Conservation (phyloP, 768 basidiomycete species). For the Tephrocybe rancida region DNA sequence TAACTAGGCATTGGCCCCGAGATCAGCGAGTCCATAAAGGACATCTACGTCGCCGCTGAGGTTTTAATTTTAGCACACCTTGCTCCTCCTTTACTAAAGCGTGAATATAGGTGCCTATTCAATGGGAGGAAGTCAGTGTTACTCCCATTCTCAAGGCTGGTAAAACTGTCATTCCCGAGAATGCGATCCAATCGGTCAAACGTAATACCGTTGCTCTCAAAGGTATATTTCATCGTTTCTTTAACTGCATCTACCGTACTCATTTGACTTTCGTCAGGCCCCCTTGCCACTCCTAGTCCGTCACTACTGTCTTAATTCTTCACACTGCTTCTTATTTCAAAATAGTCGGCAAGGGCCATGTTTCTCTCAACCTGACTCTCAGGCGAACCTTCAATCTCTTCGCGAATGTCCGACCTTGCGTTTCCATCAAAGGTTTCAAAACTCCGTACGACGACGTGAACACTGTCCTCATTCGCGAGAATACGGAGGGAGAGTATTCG, state of each 20-base stretch:
- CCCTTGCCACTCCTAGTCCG: conserved; percentile 96
- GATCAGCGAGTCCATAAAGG: conserved; percentile 94
- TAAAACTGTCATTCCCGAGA: conserved; percentile 95
- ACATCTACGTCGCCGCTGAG: conserved; percentile 88
- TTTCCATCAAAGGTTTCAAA: conserved; percentile 95
- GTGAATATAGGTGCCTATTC: conserved; percentile 82
- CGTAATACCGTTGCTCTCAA: conserved; percentile 98
- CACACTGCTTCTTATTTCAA: conserved; percentile 6
- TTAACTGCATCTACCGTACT: not conserved
- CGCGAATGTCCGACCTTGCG: conserved; percentile 97
- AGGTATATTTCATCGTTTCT: conserved; percentile 53
- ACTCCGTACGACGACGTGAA: conserved; percentile 98
- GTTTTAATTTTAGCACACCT: conserved; percentile 39
- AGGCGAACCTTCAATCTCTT: conserved; percentile 98
- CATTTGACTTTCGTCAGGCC: conserved; percentile 54
- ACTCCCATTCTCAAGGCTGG: conserved; percentile 92
- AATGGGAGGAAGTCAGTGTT: conserved; percentile 99
- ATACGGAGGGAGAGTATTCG: conserved; percentile 99
- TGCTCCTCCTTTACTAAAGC: not conserved
- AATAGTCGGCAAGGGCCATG: conserved; percentile 96
- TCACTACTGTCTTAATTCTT: conserved; percentile 13
- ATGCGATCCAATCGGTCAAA: conserved; percentile 88
- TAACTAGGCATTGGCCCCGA: conserved; percentile 97
- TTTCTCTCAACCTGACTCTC: conserved; percentile 95
- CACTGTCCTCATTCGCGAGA: conserved; percentile 98